Evolutionary conservation across 345 rosid genomes (phyloP), one percentile per base, ranked within the genome.

Genomic region (Aurinia saxatilis): DNA sequence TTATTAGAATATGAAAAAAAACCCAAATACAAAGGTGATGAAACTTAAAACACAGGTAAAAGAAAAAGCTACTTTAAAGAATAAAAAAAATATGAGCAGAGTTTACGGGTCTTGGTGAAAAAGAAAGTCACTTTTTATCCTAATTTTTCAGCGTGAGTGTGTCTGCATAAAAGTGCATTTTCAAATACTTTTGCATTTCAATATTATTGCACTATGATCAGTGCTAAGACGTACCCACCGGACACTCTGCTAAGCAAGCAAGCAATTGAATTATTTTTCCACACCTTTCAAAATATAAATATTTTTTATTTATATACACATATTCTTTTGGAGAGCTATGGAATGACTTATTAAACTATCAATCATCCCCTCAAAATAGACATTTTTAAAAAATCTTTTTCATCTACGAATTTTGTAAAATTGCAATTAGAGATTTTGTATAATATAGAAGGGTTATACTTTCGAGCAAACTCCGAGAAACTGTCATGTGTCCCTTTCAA

Each of bases 101-200:
- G 40, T 51, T 64, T 64, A 64, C 68, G 60, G 68, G 52, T 31
- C 68, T 41, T 41, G 50, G 34, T 52, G 60, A 40, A 52, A 63
- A 63, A 39, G 50, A 52, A 52, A 64, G 52, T 42, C 34, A 51
- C 60, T 64, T 51, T 64, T 52, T 34, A 18, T 42, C 60, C 52
- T 19, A 30, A 31, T 30, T 40, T 51, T 51, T 15, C 57, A 13
- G 56, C 47, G 54, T 25, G 57, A 7, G 36, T 36, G 49, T 65
- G n/a, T n/a, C 61, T 65, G 45, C 47, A 54, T 65, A 54, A 65
- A 54, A 65, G 61, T 65, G 47, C 52, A 64, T 63, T 50, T 63
- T 44, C 40, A 12, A 37, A 42, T 65, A 42, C 53, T 46, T 55
- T 55, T 23, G 17, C 36, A 45, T 42, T 54, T 45, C 29, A 65